Base-by-base conservation (phyloP, 2,329 filamentous ascomycete genomes). In the Elsinoe batatas region DNA sequence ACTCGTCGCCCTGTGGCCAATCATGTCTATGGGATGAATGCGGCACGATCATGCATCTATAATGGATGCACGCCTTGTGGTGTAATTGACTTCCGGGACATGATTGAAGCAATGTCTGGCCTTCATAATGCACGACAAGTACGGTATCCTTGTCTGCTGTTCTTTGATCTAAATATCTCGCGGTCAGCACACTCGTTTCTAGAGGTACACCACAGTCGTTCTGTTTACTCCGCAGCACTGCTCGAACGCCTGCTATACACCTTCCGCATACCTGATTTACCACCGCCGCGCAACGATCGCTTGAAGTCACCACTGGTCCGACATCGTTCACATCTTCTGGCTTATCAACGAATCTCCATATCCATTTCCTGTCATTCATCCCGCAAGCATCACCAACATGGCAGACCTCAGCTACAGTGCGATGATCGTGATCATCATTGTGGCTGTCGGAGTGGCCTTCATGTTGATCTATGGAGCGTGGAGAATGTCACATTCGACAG, bases 321-420 rank as follows among this genome's bases (percentile, higher is more conserved):
- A 30, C 26, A 30, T 5, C 26, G 7, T 5, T 38, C 36, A 37
- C 2, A 38, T 8, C 36, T 7, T 8, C 26, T 30, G 26, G 7
- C 26, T 30, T 3, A 30, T 5, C 26, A 30, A 30, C 26, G 26
- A 30, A 3, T 5, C 26, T 22, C 22, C 22, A 22, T 22, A n/a
- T 6, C 22, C 3, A 26, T 3, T 3, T 3, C 22, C 6, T 26
- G 22, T 8, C 26, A 30, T 30, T 46, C 20, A 7, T 26, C 20
- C 10, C 20, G 20, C 15, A 6, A 26, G 10, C 43, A 20, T 32
- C 22, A 5, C 30, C 40, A 22, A 26, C 15, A 51, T 51, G 47
- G 47, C 47, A 33, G 47, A 38, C 15, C 47, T 51, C 47, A 51
- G 47, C 47, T 51, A 51, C 33, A 51, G 47, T 20, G 47, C 47